Evolutionary conservation across 768 basidiomycete genomes (phyloP), one percentile per base, ranked within the genome.

Genomic region (Xanthoconium stramineum): DNA sequence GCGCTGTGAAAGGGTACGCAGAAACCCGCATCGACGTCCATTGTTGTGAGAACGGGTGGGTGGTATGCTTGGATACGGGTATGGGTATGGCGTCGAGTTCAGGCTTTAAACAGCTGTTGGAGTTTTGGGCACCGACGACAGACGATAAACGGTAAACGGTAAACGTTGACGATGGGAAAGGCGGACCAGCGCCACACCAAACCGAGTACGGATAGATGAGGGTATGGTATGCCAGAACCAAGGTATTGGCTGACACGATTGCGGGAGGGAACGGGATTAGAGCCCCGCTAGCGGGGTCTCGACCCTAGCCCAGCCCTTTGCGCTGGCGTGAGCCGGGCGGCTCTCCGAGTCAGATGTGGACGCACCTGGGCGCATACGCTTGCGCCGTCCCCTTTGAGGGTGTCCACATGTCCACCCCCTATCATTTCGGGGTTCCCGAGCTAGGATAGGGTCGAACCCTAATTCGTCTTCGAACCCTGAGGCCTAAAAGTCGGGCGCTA

Each of bases 1-100:
- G 62, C 52, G 8, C 64, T 66, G 45, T 70, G 69, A 8, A 68
- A 72, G 20, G 69, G 70, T 37, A 70, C 57, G 14, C 28, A 66
- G 44, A 70, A 70, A 38, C 58, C 61, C 8, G 56, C 28, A 32
- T 59, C 66, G 38, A 58, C 48, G 51, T 62, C 64, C 61, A 70
- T 66, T 39, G 28, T 61, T 6, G 6, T 11, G 33, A 33, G n/a
- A n/a, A n/a, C n/a, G n/a, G n/a, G n/a, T n/a, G n/a, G n/a, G n/a
- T n/a, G n/a, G n/a, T n/a, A n/a, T n/a, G n/a, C n/a, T n/a, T n/a
- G n/a, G n/a, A n/a, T n/a, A n/a, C n/a, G n/a, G n/a, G n/a, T n/a
- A n/a, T n/a, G n/a, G n/a, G n/a, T n/a, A n/a, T n/a, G n/a, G n/a
- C n/a, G n/a, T n/a, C n/a, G n/a, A n/a, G n/a, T n/a, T n/a, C n/a